A percentile compares a stretch with the other conserved stretches of the same genome.
These are phyloP conservation scores for Funneliformis caledonium DNA, from an alignment of 371 early-diverging fungal species.

Conservation along the genomic window DNA sequence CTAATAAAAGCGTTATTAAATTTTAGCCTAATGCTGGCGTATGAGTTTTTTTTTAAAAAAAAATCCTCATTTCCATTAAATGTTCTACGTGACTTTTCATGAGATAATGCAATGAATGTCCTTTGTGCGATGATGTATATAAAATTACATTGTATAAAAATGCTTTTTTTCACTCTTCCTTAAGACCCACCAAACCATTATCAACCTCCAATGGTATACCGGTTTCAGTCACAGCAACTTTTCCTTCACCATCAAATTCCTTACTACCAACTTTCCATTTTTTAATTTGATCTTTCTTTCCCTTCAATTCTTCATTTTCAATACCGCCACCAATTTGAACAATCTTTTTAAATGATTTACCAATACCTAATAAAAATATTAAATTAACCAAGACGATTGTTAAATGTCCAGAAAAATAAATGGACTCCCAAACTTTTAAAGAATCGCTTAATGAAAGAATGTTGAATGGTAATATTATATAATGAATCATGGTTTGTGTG, in stretches of 20 bases:
- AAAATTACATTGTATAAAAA: not conserved
- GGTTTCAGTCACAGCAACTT: not conserved
- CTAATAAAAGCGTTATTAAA: too few species aligned
- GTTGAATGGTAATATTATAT: conserved; percentile 73
- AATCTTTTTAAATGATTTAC: not conserved
- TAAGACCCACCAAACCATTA: not conserved
- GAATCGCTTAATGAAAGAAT: conserved; percentile 62
- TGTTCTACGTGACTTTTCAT: too few species aligned
- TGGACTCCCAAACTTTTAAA: conserved; percentile 60
- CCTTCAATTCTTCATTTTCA: not conserved
- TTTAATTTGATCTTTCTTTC: not conserved
- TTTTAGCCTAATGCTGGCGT: too few species aligned
- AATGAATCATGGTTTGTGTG: conserved; percentile 71
- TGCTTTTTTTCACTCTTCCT: not conserved
- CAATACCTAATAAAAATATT: conserved; percentile 10
- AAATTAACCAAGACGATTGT: conserved; percentile 45
- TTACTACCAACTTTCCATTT: not conserved
- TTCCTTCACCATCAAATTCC: not conserved
- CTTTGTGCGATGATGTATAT: too few species aligned
- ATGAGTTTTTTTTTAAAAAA: too few species aligned
- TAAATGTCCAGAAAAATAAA: conserved; percentile 66
- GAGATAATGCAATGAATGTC: too few species aligned
- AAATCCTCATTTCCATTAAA: too few species aligned
- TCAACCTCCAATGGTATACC: not conserved
- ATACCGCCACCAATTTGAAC: not conserved